Conservation (phyloP, 2,329 filamentous ascomycete species). For the Nothophoma quercina region DNA sequence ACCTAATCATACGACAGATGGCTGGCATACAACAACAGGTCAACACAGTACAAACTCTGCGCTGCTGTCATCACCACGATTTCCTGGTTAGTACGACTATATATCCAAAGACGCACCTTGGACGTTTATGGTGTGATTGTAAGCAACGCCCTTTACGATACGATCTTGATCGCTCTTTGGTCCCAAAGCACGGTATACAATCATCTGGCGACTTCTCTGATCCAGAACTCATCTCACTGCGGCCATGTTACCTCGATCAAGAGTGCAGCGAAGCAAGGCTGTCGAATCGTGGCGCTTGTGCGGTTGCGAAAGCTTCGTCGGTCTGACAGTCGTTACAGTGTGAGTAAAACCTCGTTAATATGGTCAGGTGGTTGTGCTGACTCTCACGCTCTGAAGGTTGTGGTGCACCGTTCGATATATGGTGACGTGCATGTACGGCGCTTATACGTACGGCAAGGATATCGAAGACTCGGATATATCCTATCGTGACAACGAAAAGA, state of each 20-base stretch:
- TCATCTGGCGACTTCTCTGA: conserved; percentile 24
- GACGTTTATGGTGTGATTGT: conserved; percentile 17
- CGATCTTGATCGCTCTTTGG: conserved; percentile 25
- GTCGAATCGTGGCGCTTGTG: conserved; percentile 10
- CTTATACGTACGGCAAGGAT: conserved; percentile 12
- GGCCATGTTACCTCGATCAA: conserved; percentile 31
- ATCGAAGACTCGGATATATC: neutral
- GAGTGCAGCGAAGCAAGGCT: conserved; percentile 15
- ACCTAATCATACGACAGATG: too few species aligned
- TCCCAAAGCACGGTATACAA: conserved; percentile 21
- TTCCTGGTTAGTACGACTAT: conserved; percentile 21
- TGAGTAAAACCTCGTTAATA: conserved; percentile 7
- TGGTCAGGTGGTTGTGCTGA: too few species aligned
- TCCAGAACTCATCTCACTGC: conserved; percentile 18
- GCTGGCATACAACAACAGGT: conserved; percentile 4
- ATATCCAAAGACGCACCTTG: conserved; percentile 12
- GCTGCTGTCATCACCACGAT: conserved; percentile 20
- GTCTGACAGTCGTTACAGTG: conserved; percentile 18
- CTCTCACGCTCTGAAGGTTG: conserved; percentile 3
- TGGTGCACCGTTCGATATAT: conserved; percentile 23
- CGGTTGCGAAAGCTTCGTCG: conserved; percentile 13
- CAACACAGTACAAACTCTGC: conserved; percentile 17
- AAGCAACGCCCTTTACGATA: conserved; percentile 28
- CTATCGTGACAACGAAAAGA: neutral
- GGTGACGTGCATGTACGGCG: conserved; percentile 23